These are phyloP conservation scores for Coffea canephora DNA, from an alignment of 257 asterid species.

Conservation along the genomic window DNA sequence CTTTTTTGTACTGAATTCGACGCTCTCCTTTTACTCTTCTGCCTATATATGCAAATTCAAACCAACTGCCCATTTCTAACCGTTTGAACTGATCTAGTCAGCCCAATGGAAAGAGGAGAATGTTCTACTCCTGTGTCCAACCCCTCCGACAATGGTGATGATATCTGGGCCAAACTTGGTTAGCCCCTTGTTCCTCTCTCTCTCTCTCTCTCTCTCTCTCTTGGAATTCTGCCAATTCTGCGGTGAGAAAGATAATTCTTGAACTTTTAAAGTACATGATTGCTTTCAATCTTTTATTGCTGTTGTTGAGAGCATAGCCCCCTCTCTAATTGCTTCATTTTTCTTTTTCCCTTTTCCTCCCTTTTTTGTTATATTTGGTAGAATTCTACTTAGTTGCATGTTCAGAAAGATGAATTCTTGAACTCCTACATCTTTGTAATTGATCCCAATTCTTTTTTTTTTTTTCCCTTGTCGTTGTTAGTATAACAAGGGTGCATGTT, in stretches of 20 bases:
- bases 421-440: neutral
- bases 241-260: no score
- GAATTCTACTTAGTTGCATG: neutral
- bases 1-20: no score
- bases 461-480: neutral
- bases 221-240: no score
- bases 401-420: neutral
- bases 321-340: neutral
- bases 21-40: no score
- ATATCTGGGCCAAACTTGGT: slow-evolving; percentile 88
- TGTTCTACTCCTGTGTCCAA: slow-evolving; percentile 41
- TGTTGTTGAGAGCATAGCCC: no score
- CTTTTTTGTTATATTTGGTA: no score
- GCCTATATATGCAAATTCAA: no score
- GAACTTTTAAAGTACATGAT: no score
- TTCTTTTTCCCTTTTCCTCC: neutral
- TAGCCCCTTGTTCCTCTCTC: neutral
- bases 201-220: neutral
- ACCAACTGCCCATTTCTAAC: no score
- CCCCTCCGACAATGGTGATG: slow-evolving; percentile 23
- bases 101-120: slow-evolving; percentile 71
- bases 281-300: no score
- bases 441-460: neutral
- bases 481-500: neutral
- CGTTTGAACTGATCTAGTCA: neutral